Conservation (phyloP, 441 rosid genomes). For the Pelargonium myrrhifolium region DNA sequence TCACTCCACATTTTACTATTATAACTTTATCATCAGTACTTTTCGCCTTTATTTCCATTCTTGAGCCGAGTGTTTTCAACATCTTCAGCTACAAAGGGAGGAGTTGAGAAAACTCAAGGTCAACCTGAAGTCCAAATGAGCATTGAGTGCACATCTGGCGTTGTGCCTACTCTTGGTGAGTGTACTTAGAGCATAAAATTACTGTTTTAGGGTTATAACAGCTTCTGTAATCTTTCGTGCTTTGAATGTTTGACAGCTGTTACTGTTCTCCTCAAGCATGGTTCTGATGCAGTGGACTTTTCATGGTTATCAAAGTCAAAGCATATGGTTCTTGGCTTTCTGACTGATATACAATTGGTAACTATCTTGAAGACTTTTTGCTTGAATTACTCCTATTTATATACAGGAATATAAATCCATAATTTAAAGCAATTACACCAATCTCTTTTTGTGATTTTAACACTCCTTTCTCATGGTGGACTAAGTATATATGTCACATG, state of each 20-base stretch:
- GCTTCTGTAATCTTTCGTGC: neutral
- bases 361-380: neutral
- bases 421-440: no score
- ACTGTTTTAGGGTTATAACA: conserved; percentile 3
- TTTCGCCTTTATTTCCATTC: conserved; percentile 12
- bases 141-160: conserved; percentile 18
- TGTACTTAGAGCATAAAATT: conserved; percentile 17
- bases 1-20: conserved; percentile 5
- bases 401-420: no score
- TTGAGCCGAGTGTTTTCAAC: conserved; percentile 18
- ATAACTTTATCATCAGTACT: neutral
- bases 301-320: neutral
- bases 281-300: neutral
- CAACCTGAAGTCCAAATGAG: conserved; percentile 41
- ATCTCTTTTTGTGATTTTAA: no score
- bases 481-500: no score
- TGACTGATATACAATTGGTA: conserved; percentile 8
- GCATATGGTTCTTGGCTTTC: neutral
- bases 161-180: conserved; percentile 15
- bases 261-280: conserved; percentile 6
- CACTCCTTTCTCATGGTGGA: no score
- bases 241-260: conserved; percentile 4
- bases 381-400: no score
- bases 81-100: conserved; percentile 43
- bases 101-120: conserved; percentile 34